Percentiles rank a stretch among this genome's conserved stretches.
Evolutionary conservation across 2,329 filamentous ascomycete genomes (phyloP).

Genomic region (Anthostomella pinea): DNA sequence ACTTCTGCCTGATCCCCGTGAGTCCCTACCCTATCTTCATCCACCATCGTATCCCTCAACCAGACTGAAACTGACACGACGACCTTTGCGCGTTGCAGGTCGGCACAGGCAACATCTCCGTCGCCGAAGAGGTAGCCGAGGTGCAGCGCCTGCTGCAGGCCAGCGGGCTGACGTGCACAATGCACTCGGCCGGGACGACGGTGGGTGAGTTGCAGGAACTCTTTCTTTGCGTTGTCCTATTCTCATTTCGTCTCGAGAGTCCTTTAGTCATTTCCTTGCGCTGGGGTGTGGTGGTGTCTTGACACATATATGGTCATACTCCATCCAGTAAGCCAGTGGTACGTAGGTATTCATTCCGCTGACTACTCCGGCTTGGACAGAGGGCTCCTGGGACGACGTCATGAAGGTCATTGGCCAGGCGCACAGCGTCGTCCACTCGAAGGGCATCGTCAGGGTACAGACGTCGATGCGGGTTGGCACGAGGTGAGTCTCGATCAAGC

Average conservation of each 20-base stretch:
- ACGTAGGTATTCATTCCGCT: too few species aligned
- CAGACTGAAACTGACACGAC: background rate
- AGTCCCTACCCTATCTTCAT: slow-evolving; percentile 25
- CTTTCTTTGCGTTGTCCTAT: slow-evolving; percentile 1
- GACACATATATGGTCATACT: slow-evolving; percentile 5
- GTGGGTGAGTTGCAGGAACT: slow-evolving; percentile 65
- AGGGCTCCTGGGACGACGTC: slow-evolving; percentile 88
- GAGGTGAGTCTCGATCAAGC: slow-evolving; percentile 58
- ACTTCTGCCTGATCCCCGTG: slow-evolving; percentile 88
- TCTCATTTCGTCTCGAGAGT: background rate
- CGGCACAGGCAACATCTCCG: slow-evolving; percentile 73
- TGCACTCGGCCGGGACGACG: slow-evolving; percentile 94
- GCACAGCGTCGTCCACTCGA: slow-evolving; percentile 71
- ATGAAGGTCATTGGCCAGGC: slow-evolving; percentile 84
- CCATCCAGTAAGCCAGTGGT: too few species aligned
- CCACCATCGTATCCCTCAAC: background rate
- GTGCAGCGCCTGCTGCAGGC: slow-evolving; percentile 82
- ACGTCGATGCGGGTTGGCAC: slow-evolving; percentile 84
- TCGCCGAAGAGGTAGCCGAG: slow-evolving; percentile 80
- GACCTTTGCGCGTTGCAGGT: slow-evolving; percentile 52
- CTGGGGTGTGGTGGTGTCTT: too few species aligned
- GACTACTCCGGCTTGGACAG: slow-evolving; percentile 43
- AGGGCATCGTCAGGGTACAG: slow-evolving; percentile 80
- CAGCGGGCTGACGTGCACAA: slow-evolving; percentile 76
- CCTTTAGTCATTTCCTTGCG: too few species aligned